phyloP scores from a whole-genome alignment of 1,284 basidiomycete species.

The Singerocomus inundabilis region DNA sequence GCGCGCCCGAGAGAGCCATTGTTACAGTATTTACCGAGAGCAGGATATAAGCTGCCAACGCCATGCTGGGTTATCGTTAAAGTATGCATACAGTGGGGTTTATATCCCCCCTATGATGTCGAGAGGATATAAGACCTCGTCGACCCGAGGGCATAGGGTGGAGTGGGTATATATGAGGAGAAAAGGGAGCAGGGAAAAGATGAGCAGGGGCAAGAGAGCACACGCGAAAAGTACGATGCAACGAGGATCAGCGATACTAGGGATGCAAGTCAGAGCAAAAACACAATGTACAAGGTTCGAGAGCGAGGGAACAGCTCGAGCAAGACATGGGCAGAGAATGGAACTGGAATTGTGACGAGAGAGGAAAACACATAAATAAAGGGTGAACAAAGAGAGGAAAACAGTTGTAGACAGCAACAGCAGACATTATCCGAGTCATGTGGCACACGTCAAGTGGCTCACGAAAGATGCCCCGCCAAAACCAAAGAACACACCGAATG shows the following conservation, averaged over 20 bases:
- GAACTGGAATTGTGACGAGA: not conserved
- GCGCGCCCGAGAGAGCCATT: not conserved
- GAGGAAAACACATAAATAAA: too few species aligned
- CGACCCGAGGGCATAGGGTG: not conserved
- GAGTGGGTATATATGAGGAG: too few species aligned
- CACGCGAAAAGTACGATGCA: not conserved
- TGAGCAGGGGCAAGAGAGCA: too few species aligned
- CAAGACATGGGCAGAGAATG: too few species aligned
- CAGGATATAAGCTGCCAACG: too few species aligned
- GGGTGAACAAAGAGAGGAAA: not conserved
- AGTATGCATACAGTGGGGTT: too few species aligned
- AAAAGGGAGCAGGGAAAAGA: not conserved
- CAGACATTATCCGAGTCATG: not conserved
- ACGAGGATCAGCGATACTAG: conserved; percentile 7
- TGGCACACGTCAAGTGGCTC: not conserved
- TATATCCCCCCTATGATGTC: too few species aligned
- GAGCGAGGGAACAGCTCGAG: not conserved
- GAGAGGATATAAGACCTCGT: not conserved
- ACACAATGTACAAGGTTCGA: not conserved
- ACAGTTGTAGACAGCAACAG: too few species aligned
- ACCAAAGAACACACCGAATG: not conserved
- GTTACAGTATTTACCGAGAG: too few species aligned
- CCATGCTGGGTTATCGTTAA: too few species aligned
- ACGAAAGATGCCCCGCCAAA: not conserved
- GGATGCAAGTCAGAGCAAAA: not conserved